Percentiles rank a stretch among this genome's conserved stretches.
Evolutionary conservation across 345 rosid genomes (phyloP).

Genomic region (Aethionema arabicum): DNA sequence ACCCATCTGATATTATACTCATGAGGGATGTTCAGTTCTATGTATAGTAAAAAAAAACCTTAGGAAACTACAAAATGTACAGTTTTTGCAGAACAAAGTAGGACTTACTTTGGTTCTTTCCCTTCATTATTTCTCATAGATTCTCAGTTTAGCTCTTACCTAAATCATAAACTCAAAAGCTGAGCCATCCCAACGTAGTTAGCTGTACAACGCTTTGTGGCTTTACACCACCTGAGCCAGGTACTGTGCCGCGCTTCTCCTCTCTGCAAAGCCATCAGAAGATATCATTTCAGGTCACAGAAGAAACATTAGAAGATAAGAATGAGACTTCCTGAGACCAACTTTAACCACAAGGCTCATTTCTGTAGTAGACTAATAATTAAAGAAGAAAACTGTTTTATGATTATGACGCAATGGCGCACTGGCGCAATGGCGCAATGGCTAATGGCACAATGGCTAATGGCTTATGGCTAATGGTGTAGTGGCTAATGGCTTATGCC

Average conservation of each 20-base stretch:
- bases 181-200: slow-evolving; percentile 43
- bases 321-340: too few species aligned
- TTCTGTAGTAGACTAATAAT: neutral
- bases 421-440: too few species aligned
- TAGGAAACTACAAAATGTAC: slow-evolving; percentile 64
- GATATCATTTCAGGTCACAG: too few species aligned
- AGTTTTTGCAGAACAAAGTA: slow-evolving; percentile 45
- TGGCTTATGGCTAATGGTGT: neutral
- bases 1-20: neutral
- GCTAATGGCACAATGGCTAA: neutral
- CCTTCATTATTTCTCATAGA: neutral
- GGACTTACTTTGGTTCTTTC: slow-evolving; percentile 38
- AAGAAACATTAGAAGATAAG: too few species aligned
- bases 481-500: neutral
- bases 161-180: slow-evolving; percentile 32
- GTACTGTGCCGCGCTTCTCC: slow-evolving; percentile 63
- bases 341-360: neutral
- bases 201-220: slow-evolving; percentile 64
- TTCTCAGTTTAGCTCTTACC: slow-evolving; percentile 34
- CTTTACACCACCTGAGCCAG: slow-evolving; percentile 45
- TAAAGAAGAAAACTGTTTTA: too few species aligned
- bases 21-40: slow-evolving; percentile 18
- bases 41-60: slow-evolving; percentile 38
- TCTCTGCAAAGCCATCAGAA: slow-evolving; percentile 45
- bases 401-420: too few species aligned